Evolutionary conservation across 2,329 filamentous ascomycete genomes (phyloP).

Genomic region (Aureobasidium sp.): DNA sequence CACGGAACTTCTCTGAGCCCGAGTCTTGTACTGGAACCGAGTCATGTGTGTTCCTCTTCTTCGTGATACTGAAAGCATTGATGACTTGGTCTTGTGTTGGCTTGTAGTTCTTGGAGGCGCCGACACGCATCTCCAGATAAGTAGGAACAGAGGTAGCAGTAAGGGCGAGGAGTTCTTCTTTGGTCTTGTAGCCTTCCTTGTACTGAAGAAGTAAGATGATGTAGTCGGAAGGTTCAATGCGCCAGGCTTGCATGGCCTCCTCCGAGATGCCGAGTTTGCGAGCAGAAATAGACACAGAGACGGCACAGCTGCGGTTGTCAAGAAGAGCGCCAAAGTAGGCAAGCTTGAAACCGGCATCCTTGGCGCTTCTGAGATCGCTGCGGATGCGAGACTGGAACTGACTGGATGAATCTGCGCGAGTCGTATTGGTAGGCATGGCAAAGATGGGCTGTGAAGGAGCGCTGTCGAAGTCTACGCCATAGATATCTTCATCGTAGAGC

Average conservation of each 20-base stretch:
- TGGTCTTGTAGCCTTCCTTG: slow-evolving; percentile 51
- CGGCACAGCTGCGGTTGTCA: slow-evolving; percentile 41
- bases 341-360: slow-evolving; percentile 62
- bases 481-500: slow-evolving; percentile 33
- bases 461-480: slow-evolving; percentile 24
- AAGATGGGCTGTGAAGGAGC: background rate
- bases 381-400: slow-evolving; percentile 25
- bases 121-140: slow-evolving; percentile 57
- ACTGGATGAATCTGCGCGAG: background rate
- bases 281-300: slow-evolving; percentile 64
- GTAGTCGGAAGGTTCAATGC: slow-evolving; percentile 59
- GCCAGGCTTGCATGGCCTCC: slow-evolving; percentile 72
- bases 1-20: slow-evolving; percentile 35
- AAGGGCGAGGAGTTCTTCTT: slow-evolving; percentile 47
- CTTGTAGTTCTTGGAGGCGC: slow-evolving; percentile 66
- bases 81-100: slow-evolving; percentile 53
- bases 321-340: slow-evolving; percentile 52
- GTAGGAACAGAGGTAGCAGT: slow-evolving; percentile 30
- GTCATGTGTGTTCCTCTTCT: too few species aligned
- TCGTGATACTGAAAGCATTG: slow-evolving; percentile 38
- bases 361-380: slow-evolving; percentile 54
- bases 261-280: slow-evolving; percentile 65
- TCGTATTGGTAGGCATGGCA: background rate
- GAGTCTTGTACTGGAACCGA: background rate
- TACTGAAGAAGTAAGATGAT: slow-evolving; percentile 67